Conservation (phyloP, 805 yeast genomes). For the Candida maesae region DNA sequence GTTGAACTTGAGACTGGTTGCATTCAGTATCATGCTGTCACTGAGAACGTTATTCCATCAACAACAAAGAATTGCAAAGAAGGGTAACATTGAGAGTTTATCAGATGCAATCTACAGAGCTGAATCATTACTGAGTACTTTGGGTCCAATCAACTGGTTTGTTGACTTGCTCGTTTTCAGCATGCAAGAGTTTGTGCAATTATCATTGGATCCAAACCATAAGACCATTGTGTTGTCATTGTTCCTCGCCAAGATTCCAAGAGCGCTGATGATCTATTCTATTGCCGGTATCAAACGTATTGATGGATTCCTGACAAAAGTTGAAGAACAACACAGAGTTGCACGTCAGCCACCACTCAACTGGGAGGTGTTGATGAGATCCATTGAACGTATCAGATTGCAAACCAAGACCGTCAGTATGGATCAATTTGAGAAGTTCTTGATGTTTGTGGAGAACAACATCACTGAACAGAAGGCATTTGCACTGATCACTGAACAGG, state of each 20-base stretch:
- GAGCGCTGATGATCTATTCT: slow-evolving; percentile 63
- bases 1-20: slow-evolving; percentile 63
- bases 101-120: slow-evolving; percentile 56
- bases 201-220: slow-evolving; percentile 25
- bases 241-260: slow-evolving; percentile 63
- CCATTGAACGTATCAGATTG: slow-evolving; percentile 36
- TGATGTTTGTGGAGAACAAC: slow-evolving; percentile 49
- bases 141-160: slow-evolving; percentile 87
- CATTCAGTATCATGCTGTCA: slow-evolving; percentile 65
- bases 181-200: slow-evolving; percentile 65
- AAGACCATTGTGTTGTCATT: slow-evolving; percentile 52
- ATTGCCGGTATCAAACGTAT: slow-evolving; percentile 64
- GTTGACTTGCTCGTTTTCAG: slow-evolving; percentile 70
- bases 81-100: slow-evolving; percentile 34
- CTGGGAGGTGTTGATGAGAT: slow-evolving; percentile 54
- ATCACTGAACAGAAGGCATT: slow-evolving; percentile 14
- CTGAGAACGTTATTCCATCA: slow-evolving; percentile 60
- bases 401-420: slow-evolving; percentile 35
- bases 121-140: slow-evolving; percentile 55
- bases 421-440: slow-evolving; percentile 53
- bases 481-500: slow-evolving; percentile 23
- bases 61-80: slow-evolving; percentile 54
- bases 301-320: slow-evolving; percentile 24
- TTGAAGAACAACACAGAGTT: slow-evolving; percentile 19
- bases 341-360: slow-evolving; percentile 27